phyloP scores from a whole-genome alignment of 768 basidiomycete species.

The Mycena kentingensis region DNA sequence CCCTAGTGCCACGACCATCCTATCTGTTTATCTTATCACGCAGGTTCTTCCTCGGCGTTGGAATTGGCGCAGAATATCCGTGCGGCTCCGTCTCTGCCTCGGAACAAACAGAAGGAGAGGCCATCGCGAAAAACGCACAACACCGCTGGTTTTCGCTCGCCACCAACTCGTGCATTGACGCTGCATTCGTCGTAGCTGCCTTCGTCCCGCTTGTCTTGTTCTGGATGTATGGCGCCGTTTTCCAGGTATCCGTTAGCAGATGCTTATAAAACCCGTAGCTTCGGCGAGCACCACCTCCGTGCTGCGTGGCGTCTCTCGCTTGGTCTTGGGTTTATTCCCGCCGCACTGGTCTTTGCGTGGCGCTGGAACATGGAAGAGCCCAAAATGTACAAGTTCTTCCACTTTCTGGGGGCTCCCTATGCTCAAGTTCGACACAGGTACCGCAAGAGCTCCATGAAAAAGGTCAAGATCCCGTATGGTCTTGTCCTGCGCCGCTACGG shows the following conservation, averaged over 20 bases:
- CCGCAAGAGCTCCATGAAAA: constrained; percentile 82
- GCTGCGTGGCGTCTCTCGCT: constrained; percentile 88
- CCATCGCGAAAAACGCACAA: constrained; percentile 76
- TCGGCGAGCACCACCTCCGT: constrained; percentile 75
- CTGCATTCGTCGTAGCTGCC: constrained; percentile 76
- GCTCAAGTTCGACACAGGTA: too few species aligned
- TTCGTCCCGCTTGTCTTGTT: constrained; percentile 85
- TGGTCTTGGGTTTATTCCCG: constrained; percentile 82
- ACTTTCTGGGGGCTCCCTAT: too few species aligned
- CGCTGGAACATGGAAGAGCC: constrained; percentile 85
- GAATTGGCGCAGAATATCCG: constrained; percentile 87
- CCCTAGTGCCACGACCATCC: constrained; percentile 1
- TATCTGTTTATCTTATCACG: neutral
- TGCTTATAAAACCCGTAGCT: constrained; percentile 43
- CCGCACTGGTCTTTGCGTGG: constrained; percentile 82
- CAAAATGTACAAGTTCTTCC: constrained; percentile 61
- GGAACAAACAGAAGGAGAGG: constrained; percentile 85
- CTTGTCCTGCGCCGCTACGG: constrained; percentile 84
- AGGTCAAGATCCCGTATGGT: constrained; percentile 70
- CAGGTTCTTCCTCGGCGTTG: constrained; percentile 87
- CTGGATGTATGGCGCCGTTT: constrained; percentile 75
- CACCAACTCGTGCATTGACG: constrained; percentile 81
- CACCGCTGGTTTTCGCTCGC: constrained; percentile 87
- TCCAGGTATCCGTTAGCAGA: neutral
- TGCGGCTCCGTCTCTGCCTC: constrained; percentile 87